Evolutionary conservation across 1,284 basidiomycete genomes (phyloP).

Genomic region (Trametes sp.): DNA sequence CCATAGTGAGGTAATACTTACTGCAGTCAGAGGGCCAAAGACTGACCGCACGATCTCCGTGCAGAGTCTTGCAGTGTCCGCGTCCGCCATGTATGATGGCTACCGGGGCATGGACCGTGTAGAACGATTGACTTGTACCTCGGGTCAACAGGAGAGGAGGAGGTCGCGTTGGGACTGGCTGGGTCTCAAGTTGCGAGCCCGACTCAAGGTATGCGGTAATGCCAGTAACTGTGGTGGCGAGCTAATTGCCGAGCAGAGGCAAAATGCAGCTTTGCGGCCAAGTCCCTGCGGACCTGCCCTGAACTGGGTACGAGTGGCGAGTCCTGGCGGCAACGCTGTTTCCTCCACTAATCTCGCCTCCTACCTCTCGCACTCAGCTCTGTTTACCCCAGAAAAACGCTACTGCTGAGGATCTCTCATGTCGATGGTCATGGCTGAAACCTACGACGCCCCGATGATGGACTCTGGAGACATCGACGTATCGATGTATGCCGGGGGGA

Average conservation of each 20-base stretch:
- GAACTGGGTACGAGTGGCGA: constrained; percentile 5
- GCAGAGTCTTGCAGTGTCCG: constrained; percentile 75
- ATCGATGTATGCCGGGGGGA: constrained; percentile 56
- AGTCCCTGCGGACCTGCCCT: constrained; percentile 27
- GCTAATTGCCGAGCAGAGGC: neutral
- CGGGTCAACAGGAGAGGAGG: no score
- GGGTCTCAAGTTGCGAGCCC: no score
- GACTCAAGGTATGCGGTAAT: no score
- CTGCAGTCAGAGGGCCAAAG: constrained; percentile 81
- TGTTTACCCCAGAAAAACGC: neutral
- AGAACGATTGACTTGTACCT: neutral
- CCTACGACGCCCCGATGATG: constrained; percentile 72
- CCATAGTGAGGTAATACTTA: constrained; percentile 46
- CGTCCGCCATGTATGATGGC: constrained; percentile 65
- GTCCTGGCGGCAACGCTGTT: neutral
- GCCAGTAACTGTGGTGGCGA: constrained; percentile 8
- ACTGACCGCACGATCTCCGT: constrained; percentile 78
- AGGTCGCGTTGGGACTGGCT: no score
- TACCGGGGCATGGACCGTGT: constrained; percentile 10
- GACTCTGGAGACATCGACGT: constrained; percentile 70
- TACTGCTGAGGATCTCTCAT: constrained; percentile 26
- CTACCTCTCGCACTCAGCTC: constrained; percentile 5
- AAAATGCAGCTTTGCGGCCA: constrained; percentile 7
- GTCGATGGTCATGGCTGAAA: constrained; percentile 51
- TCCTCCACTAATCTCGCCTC: neutral